Base-by-base conservation (phyloP, 2,329 filamentous ascomycete genomes). In the Ophiostoma sp. region DNA sequence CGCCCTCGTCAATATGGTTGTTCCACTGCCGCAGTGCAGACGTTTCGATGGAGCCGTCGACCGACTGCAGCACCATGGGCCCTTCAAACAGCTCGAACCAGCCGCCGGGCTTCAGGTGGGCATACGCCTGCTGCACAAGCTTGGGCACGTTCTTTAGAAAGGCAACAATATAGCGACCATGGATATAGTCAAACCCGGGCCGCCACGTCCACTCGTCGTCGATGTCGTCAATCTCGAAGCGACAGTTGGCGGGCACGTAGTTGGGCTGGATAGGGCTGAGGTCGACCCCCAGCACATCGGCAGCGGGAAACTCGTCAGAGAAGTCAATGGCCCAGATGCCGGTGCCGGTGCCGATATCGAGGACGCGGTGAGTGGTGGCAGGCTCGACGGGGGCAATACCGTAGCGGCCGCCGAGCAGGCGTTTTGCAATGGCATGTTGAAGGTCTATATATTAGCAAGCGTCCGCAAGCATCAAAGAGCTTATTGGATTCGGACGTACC, bases 191-290 rank as follows among this genome's bases (percentile, higher is more conserved):
- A 74, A 86, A 86, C 66, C 81, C 76, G 1, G 78, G 72, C 69
- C 79, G 80, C 36, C 71, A 76, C 3, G 81, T 75, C 85, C 85
- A 87, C 0, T 81, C 77, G 68, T 83, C 79, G 71, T 84, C 83
- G 41, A 81, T 76, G 71, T 87, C 84, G 71, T 86, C 83, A 47
- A 86, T 78, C 66, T 85, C 76, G 74, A 87, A 87, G 36, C 77
- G 78, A 65, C 84, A 78, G 72, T 86, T 87, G 36, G 82, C 80
- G 4, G 83, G 84, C 2, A 85, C 79, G 67, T 81, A 69, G 49
- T 76, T 76, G 2, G 81, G 82, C 72, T 85, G 82, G 55, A 82
- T 80, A 9, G 81, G 81, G 67, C 77, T 81, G 6, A 85, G 77
- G 70, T 85, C 83, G 0, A 77, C 80, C 18, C 81, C 81, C 3